Evolutionary conservation across 2,329 filamentous ascomycete species (phyloP).

Genomic region (Fusarium foetens): DNA sequence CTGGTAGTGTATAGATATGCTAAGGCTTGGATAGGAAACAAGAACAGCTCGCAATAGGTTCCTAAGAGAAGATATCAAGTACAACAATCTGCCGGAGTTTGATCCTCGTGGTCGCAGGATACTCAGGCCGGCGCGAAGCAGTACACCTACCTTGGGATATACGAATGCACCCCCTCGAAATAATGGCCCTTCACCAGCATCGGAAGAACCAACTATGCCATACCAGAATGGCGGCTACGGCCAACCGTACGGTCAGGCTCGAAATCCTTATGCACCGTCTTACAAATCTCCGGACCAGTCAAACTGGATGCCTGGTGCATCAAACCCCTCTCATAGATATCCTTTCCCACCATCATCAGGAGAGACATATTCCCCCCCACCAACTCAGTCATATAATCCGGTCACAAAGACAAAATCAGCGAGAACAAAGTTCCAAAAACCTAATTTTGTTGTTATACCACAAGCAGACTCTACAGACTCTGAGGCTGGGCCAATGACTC

Average conservation of each 20-base stretch:
- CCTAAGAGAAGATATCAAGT: not conserved
- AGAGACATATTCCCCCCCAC: not conserved
- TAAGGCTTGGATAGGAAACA: not conserved
- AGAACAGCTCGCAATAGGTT: too few relatives aligned
- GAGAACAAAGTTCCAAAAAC: conserved; percentile 6
- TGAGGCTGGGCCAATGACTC: not conserved
- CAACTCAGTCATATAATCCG: rapidly evolving
- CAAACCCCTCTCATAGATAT: not conserved
- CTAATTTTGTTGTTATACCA: conserved; percentile 12
- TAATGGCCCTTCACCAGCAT: not conserved
- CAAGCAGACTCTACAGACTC: conserved; percentile 6
- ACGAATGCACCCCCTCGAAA: not conserved
- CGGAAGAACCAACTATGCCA: not conserved
- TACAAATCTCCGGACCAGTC: not conserved
- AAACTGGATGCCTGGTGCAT: not conserved
- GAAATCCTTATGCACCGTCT: not conserved
- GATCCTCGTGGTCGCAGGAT: not conserved
- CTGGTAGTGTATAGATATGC: not conserved
- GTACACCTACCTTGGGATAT: not conserved
- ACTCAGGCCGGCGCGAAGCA: not conserved
- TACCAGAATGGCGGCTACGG: not conserved
- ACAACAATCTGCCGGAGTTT: not conserved
- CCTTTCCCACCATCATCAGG: not conserved
- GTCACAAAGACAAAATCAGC: not conserved
- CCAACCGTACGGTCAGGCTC: not conserved